These are phyloP conservation scores for Cordyceps pruinosa DNA, from an alignment of 2,329 filamentous ascomycete species.

Conservation along the genomic window DNA sequence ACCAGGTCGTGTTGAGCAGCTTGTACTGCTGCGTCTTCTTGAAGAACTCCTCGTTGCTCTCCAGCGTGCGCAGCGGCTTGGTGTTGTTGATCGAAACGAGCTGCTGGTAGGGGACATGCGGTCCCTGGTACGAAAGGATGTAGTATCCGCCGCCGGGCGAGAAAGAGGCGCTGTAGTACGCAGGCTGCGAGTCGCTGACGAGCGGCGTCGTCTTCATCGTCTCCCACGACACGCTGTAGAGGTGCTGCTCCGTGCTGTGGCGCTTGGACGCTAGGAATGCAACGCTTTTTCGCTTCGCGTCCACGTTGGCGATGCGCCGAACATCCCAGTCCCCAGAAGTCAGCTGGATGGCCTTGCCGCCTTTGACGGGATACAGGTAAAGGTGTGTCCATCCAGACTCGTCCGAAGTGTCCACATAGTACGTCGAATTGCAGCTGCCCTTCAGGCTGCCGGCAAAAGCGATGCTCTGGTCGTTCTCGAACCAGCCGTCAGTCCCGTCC, in stretches of 20 bases:
- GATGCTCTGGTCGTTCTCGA: conserved; percentile 53
- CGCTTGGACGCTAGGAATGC: conserved; percentile 60
- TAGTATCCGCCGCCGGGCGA: conserved; percentile 57
- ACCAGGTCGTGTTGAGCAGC: conserved; percentile 57
- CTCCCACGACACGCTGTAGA: conserved; percentile 58
- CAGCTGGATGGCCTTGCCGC: conserved; percentile 48
- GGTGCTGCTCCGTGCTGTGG: conserved; percentile 59
- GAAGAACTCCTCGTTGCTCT: conserved; percentile 52
- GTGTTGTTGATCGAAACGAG: conserved; percentile 52
- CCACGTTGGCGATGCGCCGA: conserved; percentile 50
- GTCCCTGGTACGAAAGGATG: conserved; percentile 57
- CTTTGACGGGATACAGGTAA: conserved; percentile 54
- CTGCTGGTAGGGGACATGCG: conserved; percentile 63
- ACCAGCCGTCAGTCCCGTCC: conserved; percentile 54
- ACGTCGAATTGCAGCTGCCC: conserved; percentile 30
- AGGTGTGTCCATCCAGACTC: conserved; percentile 63
- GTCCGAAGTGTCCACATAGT: conserved; percentile 62
- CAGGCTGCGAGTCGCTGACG: conserved; percentile 53
- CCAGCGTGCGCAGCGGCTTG: conserved; percentile 49
- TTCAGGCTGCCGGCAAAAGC: conserved; percentile 44
- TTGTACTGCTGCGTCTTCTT: conserved; percentile 51
- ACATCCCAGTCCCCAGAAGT: conserved; percentile 63
- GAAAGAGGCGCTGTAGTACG: conserved; percentile 59
- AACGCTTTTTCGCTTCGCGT: conserved; percentile 46
- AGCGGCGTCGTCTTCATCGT: conserved; percentile 49